These are phyloP conservation scores for Pisolithus orientalis DNA, from an alignment of 768 basidiomycete genomes.

Conservation along the genomic window DNA sequence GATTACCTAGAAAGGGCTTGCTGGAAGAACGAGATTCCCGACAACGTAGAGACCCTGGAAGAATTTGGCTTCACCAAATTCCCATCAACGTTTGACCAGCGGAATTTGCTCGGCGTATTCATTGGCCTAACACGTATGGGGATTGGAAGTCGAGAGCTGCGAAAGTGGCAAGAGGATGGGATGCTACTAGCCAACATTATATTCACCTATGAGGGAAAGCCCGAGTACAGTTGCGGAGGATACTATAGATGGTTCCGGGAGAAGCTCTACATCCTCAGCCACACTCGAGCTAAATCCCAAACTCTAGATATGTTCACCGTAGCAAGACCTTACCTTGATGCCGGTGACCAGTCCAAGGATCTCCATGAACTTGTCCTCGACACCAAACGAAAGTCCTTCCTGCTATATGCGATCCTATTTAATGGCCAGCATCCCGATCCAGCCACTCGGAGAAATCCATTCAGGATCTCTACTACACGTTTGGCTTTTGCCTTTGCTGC, in stretches of 20 bases:
- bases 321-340: background rate
- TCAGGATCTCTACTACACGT: slow-evolving; percentile 1
- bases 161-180: slow-evolving; percentile 25
- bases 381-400: background rate
- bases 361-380: background rate
- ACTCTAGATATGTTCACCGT: background rate
- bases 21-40: slow-evolving; percentile 15
- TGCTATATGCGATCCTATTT: background rate
- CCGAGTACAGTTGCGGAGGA: slow-evolving; percentile 14
- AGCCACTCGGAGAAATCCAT: background rate
- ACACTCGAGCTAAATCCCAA: background rate
- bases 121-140: slow-evolving; percentile 18
- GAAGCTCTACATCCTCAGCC: slow-evolving; percentile 25
- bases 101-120: slow-evolving; percentile 26
- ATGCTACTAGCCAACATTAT: slow-evolving; percentile 28
- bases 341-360: background rate
- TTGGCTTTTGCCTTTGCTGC: slow-evolving; percentile 11
- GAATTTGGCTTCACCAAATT: slow-evolving; percentile 30
- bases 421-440: background rate
- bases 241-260: slow-evolving; percentile 31
- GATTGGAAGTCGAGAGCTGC: slow-evolving; percentile 18
- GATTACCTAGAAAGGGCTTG: background rate
- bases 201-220: slow-evolving; percentile 16
- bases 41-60: slow-evolving; percentile 22
- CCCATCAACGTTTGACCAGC: slow-evolving; percentile 4